These are phyloP conservation scores for Irpex sp. DNA, from an alignment of 1,284 basidiomycete species.

Conservation along the genomic window DNA sequence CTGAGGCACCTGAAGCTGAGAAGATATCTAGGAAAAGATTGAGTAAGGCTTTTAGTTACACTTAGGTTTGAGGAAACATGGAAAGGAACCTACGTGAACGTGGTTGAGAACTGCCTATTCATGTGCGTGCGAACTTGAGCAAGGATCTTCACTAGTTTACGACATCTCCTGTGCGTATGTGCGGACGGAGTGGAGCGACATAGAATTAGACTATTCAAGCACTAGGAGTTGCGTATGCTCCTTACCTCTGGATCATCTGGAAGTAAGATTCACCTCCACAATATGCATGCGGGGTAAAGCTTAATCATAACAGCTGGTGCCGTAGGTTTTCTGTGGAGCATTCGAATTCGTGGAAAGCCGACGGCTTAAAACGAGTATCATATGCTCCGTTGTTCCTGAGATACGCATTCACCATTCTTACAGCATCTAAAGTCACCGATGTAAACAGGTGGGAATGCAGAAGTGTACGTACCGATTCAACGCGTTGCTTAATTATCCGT, in stretches of 20 bases:
- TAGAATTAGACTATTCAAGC: not conserved
- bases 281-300: not conserved
- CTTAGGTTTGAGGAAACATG: not conserved
- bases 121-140: not conserved
- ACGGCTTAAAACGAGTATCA: not conserved
- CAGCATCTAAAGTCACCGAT: not conserved
- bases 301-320: not conserved
- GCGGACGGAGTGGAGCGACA: not conserved
- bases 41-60: not conserved
- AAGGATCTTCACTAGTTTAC: not conserved
- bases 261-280: not conserved
- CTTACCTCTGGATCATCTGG: not conserved
- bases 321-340: not conserved
- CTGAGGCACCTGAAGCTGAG: not conserved
- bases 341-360: not conserved
- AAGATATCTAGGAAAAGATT: not conserved
- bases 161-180: not conserved
- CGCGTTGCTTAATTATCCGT: not conserved
- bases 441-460: not conserved
- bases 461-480: not conserved
- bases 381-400: not conserved
- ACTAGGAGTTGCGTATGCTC: not conserved
- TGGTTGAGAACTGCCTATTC: not conserved
- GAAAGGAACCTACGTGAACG: not conserved
- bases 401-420: not conserved